Evolutionary conservation across 805 yeast species (phyloP), one percentile per base, ranked within the genome.

Genomic region (Wickerhamiella hasegawae): DNA sequence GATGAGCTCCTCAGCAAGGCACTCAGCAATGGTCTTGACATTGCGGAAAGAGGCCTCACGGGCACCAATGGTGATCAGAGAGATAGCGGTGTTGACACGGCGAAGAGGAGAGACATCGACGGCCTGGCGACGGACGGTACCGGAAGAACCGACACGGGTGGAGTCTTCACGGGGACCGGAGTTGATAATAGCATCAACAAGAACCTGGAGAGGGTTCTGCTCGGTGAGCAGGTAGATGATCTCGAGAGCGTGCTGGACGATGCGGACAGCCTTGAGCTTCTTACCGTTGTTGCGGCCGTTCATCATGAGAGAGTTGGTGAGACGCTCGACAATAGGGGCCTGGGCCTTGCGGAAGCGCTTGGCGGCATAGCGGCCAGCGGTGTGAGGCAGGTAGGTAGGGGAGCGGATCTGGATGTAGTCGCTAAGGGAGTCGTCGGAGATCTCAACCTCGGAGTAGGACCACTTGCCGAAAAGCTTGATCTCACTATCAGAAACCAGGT

Each of bases 221-320:
- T 87, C 99, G 57, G 98, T 84, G 63, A 92, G 76, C 53, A 90
- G 85, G 76, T 77, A 65, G 69, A 90, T 76, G 75, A 90, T 90
- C 69, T 90, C 99, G 63, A 90, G 72, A 57, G 99, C 87, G 77
- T 90, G 98, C 76, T 92, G 82, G 67, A 90, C 84, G 66, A 90
- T 90, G 80, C 97, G 85, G 57, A 90, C 97, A 58, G 99, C 98
- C 81, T 87, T 85, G 68, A 92, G 82, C 75, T 90, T 90, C 79
- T 90, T 90, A 78, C 99, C 99, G 80, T 92, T 90, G 92, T 90
- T 90, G 76, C 97, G 87, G 75, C 99, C 99, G 80, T 90, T 85
- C 98, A 90, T 90, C 98, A 90, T 90, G 65, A 90, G 75, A 49
- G 98, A 80, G 87, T 90, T 87, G 70, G 97, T 87, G 67, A 90